A percentile compares a stretch with the other conserved stretches of the same genome.
phyloP scores from a whole-genome alignment of 768 basidiomycete species.

The Mycena venus region DNA sequence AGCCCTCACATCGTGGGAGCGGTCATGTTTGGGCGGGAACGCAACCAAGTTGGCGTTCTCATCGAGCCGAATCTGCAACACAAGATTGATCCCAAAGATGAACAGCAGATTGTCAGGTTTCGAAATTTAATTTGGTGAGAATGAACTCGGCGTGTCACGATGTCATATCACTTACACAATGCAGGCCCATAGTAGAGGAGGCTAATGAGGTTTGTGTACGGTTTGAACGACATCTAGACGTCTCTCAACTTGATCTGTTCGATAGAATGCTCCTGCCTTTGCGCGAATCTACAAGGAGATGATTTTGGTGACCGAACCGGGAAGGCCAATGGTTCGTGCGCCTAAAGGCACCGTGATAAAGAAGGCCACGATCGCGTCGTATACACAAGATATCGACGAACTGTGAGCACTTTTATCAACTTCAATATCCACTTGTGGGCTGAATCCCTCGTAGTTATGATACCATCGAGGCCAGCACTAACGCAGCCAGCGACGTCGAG shows the following conservation, averaged over 20 bases:
- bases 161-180: too few relatives aligned
- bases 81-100: conserved; percentile 17
- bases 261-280: conserved; percentile 51
- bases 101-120: conserved; percentile 33
- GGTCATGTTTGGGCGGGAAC: too few relatives aligned
- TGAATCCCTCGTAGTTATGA: too few relatives aligned
- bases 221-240: not conserved
- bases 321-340: conserved; percentile 58
- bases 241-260: not conserved
- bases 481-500: conserved; percentile 15
- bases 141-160: conserved; percentile 43
- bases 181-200: too few relatives aligned
- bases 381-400: conserved; percentile 60
- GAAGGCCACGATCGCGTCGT: conserved; percentile 56
- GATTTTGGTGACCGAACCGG: too few relatives aligned
- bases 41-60: too few relatives aligned
- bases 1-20: too few relatives aligned
- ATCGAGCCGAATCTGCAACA: too few relatives aligned
- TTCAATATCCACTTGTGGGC: too few relatives aligned
- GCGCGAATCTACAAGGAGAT: too few relatives aligned
- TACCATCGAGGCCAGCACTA: conserved; percentile 31
- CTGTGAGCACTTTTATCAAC: too few relatives aligned
- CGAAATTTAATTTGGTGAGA: conserved; percentile 54
- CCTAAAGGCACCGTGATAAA: conserved; percentile 64
- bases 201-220: conserved; percentile 49